These are phyloP conservation scores for Talaromyces sp. DNA, from an alignment of 2,329 filamentous ascomycete genomes.

Conservation along the genomic window DNA sequence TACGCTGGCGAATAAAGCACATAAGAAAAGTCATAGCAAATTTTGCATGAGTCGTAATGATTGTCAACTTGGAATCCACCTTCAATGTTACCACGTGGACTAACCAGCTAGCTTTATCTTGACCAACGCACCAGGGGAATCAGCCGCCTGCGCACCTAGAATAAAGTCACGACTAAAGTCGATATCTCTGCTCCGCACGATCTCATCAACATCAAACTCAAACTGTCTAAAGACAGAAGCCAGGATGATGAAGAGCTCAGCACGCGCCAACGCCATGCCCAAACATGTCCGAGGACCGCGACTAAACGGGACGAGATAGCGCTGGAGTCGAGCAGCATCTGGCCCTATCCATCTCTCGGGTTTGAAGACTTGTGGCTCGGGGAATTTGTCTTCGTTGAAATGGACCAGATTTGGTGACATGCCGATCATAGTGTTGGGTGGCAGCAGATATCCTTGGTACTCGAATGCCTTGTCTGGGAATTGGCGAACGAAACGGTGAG, in stretches of 20 bases:
- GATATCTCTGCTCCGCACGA: conserved; percentile 3
- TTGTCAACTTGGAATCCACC: not conserved
- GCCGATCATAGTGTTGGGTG: conserved; percentile 22
- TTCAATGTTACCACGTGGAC: not conserved
- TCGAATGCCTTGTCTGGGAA: conserved; percentile 18
- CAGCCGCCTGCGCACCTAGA: not conserved
- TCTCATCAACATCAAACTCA: conserved; percentile 1
- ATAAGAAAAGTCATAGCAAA: not conserved
- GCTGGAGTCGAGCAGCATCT: conserved; percentile 18
- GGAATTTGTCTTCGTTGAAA: conserved; percentile 21
- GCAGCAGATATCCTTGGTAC: conserved; percentile 25
- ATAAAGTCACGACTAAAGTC: conserved; percentile 5
- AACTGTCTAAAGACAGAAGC: conserved; percentile 12
- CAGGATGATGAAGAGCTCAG: conserved; percentile 29
- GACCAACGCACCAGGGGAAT: not conserved
- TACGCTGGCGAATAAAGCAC: not conserved
- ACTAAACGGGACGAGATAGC: conserved; percentile 21
- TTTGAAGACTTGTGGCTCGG: conserved; percentile 20
- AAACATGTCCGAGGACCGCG: conserved; percentile 21
- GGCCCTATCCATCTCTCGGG: conserved; percentile 23
- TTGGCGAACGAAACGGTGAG: conserved; percentile 27
- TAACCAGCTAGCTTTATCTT: not conserved
- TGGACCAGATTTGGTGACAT: conserved; percentile 23
- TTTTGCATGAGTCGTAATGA: not conserved
- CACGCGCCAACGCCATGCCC: conserved; percentile 33